Evolutionary conservation across 108 stramenopile species (phyloP).

Genomic region (Nannochloropsis oceanica): DNA sequence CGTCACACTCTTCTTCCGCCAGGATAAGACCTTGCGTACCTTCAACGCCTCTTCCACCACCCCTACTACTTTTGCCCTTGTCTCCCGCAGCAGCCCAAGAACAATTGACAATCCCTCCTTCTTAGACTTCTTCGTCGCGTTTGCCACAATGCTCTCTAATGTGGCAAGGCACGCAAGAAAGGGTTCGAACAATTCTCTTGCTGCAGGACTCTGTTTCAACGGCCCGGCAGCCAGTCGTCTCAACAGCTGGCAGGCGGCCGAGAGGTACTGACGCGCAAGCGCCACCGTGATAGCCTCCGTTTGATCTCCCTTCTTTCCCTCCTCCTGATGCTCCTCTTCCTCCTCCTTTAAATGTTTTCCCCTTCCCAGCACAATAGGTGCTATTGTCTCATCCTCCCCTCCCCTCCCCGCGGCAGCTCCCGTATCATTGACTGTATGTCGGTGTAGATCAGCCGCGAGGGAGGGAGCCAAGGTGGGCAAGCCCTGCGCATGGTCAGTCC

Average conservation of each 20-base stretch:
- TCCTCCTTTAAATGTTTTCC: background rate
- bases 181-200: background rate
- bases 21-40: conserved; percentile 10
- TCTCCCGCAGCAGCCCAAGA: background rate
- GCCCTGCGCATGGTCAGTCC: background rate
- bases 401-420: background rate
- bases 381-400: background rate
- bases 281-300: background rate
- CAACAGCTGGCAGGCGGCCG: background rate
- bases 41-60: background rate
- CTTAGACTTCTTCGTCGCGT: too few relatives aligned
- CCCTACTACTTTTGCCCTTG: background rate
- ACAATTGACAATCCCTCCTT: background rate
- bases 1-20: conserved; percentile 23
- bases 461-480: background rate
- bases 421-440: background rate
- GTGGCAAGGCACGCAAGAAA: background rate
- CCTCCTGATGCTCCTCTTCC: background rate
- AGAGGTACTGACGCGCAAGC: background rate
- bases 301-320: background rate
- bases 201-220: background rate
- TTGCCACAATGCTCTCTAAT: background rate
- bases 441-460: background rate
- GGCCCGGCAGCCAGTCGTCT: background rate
- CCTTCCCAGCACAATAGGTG: background rate